Conservation (phyloP, 768 basidiomycete species). For the Suillus subaureus region DNA sequence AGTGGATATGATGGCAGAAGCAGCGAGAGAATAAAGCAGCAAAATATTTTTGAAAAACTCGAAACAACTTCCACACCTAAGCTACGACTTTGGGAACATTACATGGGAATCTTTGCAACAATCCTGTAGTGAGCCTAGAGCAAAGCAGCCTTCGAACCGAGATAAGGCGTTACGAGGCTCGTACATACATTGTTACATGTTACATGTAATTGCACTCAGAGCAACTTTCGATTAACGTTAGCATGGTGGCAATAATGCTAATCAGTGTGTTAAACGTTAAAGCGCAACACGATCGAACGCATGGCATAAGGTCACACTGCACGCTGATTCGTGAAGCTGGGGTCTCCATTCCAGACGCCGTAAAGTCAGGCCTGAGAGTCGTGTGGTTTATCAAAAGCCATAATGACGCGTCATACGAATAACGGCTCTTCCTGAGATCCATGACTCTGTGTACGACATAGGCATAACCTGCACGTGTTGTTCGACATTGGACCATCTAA, state of each 20-base stretch:
- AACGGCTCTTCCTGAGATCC: background rate
- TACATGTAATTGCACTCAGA: background rate
- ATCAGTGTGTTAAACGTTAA: background rate
- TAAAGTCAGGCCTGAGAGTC: too few species aligned
- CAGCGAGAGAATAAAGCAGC: background rate
- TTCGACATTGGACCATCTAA: background rate
- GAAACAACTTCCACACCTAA: conserved; percentile 1
- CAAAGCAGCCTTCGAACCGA: background rate
- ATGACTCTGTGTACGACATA: background rate
- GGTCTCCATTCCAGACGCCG: too few species aligned
- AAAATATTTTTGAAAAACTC: conserved; percentile 3
- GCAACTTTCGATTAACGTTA: background rate
- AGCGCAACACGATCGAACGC: background rate
- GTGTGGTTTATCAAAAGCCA: background rate
- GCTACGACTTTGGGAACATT: background rate
- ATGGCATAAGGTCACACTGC: background rate
- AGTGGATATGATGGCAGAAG: conserved; percentile 6
- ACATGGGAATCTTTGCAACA: conserved; percentile 8
- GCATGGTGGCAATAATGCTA: background rate
- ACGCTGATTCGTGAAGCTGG: too few species aligned
- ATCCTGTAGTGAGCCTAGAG: background rate
- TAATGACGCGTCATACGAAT: background rate
- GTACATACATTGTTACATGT: background rate
- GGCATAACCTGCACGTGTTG: background rate
- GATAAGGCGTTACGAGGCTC: background rate